Percentiles rank a stretch among this genome's conserved stretches.
Conservation (phyloP, 495 filamentous ascomycete genomes). For the Hyaloscypha finlandica region DNA sequence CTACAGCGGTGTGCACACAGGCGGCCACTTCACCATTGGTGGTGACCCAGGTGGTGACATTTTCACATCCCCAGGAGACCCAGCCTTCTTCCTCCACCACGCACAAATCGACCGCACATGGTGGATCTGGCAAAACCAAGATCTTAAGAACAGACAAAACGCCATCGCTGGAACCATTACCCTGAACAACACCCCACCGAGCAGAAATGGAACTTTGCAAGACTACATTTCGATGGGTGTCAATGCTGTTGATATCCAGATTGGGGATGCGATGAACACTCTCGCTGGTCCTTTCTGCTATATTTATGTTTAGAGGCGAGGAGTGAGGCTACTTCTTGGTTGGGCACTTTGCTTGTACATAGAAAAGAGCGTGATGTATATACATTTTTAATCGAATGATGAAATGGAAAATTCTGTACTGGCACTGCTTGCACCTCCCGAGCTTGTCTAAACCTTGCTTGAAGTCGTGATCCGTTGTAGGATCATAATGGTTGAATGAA, state of each 20-base stretch:
- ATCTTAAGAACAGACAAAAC: constrained; percentile 48
- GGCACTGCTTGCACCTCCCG: not conserved
- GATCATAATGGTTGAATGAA: too few relatives aligned
- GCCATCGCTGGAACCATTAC: constrained; percentile 57
- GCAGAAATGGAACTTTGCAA: constrained; percentile 36
- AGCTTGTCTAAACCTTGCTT: not conserved
- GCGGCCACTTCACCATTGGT: constrained; percentile 29
- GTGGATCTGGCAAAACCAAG: constrained; percentile 53
- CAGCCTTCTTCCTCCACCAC: constrained; percentile 60
- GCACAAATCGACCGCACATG: constrained; percentile 28
- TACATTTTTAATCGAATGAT: not conserved
- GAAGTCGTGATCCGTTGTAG: too few relatives aligned
- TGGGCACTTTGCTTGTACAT: constrained; percentile 4
- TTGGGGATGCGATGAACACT: constrained; percentile 27
- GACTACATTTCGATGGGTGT: constrained; percentile 24
- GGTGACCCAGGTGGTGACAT: constrained; percentile 46
- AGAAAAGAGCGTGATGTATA: not conserved
- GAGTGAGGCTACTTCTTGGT: not conserved
- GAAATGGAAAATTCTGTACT: not conserved
- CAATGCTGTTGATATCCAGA: constrained; percentile 10
- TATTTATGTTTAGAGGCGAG: constrained; percentile 27
- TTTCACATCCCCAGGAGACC: constrained; percentile 63
- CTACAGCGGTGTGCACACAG: constrained; percentile 47
- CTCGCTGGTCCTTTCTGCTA: constrained; percentile 31
- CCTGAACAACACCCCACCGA: constrained; percentile 51